Base-by-base conservation (phyloP, 495 filamentous ascomycete species). In the Ramalina intermedia region DNA sequence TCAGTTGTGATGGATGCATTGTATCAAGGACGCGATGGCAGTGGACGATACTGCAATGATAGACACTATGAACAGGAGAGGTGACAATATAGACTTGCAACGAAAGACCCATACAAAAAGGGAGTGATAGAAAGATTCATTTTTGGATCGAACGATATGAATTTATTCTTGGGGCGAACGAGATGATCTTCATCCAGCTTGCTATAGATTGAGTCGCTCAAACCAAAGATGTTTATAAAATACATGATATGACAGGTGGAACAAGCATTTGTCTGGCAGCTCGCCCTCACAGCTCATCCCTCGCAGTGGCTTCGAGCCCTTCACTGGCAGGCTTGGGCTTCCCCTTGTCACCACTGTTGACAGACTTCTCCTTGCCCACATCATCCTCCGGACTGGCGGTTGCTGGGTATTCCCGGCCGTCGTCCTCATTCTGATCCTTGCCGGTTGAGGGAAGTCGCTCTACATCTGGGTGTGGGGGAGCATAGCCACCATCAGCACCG, bases 401-500 rank as follows among this genome's bases (percentile, higher is more conserved):
- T 51, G 74, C 63, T 41, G 66, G 52, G 58, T 57, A 40, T 41
- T 61, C 54, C 38, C 58, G 46, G 48, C 53, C 52, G 37, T 48
- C 49, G 24, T 57, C 52, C 41, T 60, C 54, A 1, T 48, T 35
- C 26, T 55, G 27, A 37, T 64, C 61, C 21, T 54, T 61, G 9
- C 45, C 61, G 14, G 83, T 87, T 57, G 82, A 78, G 27, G 78
- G 74, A 50, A 85, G 76, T 48, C 72, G 71, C 48, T 94, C 74
- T 26, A 84, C 82, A 57, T 89, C 86, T 6, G 85, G 85, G 61
- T 90, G 84, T n/a, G 84, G 85, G 26, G 84, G 85, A 20, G 85
- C 84, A 38, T 85, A 69, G 9, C 61, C 63, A 14, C 41, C 41
- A 48, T 68, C 63, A 33, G 70, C 71, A 23, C 53, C 50, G 33